A percentile compares a stretch with the other conserved stretches of the same genome.
Evolutionary conservation across 495 filamentous ascomycete species (phyloP).

Genomic region (Viridothelium virens): DNA sequence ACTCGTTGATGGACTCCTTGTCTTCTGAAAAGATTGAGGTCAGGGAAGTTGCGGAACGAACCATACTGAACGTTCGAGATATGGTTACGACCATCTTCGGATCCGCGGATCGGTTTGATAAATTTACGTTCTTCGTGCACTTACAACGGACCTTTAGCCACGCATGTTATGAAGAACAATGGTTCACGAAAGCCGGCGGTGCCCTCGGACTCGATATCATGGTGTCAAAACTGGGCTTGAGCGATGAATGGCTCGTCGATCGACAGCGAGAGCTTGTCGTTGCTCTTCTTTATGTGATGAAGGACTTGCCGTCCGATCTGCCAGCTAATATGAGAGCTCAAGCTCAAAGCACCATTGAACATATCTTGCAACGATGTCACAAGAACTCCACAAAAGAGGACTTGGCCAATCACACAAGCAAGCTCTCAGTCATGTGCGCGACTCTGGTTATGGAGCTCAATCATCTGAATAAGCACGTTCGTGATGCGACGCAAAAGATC

Average conservation of each 20-base stretch:
- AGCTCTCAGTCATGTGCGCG: slow-evolving; percentile 65
- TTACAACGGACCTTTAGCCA: slow-evolving; percentile 79
- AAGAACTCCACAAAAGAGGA: slow-evolving; percentile 68
- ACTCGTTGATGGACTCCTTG: slow-evolving; percentile 79
- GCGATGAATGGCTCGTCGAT: slow-evolving; percentile 71
- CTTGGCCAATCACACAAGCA: slow-evolving; percentile 55
- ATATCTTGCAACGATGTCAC: slow-evolving; percentile 67
- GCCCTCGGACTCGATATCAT: slow-evolving; percentile 82
- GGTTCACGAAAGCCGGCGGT: slow-evolving; percentile 93
- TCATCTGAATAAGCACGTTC: slow-evolving; percentile 90
- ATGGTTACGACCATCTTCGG: slow-evolving; percentile 78
- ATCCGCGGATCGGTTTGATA: slow-evolving; percentile 54
- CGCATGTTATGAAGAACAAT: slow-evolving; percentile 91
- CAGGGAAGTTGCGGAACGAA: slow-evolving; percentile 73
- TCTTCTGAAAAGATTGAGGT: slow-evolving; percentile 72
- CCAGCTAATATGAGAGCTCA: slow-evolving; percentile 75
- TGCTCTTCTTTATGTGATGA: slow-evolving; percentile 88
- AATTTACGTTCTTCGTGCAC: slow-evolving; percentile 73
- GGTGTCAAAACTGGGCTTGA: slow-evolving; percentile 69
- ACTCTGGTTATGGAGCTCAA: slow-evolving; percentile 79
- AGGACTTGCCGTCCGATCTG: slow-evolving; percentile 89
- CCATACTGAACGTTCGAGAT: slow-evolving; percentile 67
- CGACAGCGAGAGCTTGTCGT: slow-evolving; percentile 78
- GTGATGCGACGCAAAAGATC: slow-evolving; percentile 70
- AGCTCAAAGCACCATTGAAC: slow-evolving; percentile 72